Evolutionary conservation across 108 stramenopile genomes (phyloP).

Genomic region (Nitzschia inconspicua): DNA sequence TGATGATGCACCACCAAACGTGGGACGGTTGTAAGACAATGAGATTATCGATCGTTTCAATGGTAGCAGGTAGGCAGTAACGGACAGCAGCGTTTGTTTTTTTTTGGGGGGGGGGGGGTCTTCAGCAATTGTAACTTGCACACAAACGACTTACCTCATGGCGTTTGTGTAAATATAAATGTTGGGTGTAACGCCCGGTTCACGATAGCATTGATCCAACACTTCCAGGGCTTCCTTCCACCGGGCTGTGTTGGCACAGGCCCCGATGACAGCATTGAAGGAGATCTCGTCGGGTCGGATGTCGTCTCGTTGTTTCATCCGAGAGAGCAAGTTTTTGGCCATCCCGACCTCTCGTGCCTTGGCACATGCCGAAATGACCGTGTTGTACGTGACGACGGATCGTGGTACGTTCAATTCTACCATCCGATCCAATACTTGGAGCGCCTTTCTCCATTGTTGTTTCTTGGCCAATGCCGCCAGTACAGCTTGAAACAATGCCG

Average conservation of each 20-base stretch:
- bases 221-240: constrained; percentile 65
- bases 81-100: not conserved
- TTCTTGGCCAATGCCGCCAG: constrained; percentile 46
- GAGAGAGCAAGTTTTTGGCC: constrained; percentile 44
- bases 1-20: too few relatives aligned
- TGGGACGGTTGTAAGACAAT: too few relatives aligned
- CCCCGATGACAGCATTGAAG: constrained; percentile 65
- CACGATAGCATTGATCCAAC: constrained; percentile 63
- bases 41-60: too few relatives aligned
- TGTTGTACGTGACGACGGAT: constrained; percentile 53
- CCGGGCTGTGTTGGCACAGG: constrained; percentile 49
- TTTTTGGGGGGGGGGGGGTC: not conserved
- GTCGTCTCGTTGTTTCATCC: constrained; percentile 47
- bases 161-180: constrained; percentile 78
- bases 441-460: constrained; percentile 51
- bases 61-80: too few relatives aligned
- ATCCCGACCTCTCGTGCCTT: constrained; percentile 40
- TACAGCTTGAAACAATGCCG: constrained; percentile 34
- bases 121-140: too few relatives aligned
- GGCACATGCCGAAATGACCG: constrained; percentile 52
- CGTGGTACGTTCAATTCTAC: constrained; percentile 34
- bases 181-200: constrained; percentile 64
- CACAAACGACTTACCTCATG: constrained; percentile 34
- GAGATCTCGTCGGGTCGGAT: constrained; percentile 51
- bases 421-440: constrained; percentile 52